These are phyloP conservation scores for Pseudogymnoascus sp. DNA, from an alignment of 2,329 filamentous ascomycete genomes.

Conservation along the genomic window DNA sequence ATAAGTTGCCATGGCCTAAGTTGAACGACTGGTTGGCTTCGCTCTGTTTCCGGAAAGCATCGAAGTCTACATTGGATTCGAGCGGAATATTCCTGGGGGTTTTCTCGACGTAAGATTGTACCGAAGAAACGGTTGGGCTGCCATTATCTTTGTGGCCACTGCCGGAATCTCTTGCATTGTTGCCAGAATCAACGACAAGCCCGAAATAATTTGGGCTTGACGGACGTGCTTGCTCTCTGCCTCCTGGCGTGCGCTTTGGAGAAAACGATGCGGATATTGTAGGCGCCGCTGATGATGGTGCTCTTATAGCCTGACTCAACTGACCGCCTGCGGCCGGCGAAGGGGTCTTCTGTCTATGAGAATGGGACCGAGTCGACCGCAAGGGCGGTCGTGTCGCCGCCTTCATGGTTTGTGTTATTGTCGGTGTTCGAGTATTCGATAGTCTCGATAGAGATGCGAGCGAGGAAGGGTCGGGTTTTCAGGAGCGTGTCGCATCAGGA, in stretches of 20 bases:
- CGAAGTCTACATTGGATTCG: conserved; percentile 73
- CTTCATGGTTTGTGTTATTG: conserved; percentile 21
- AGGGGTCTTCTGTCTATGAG: conserved; percentile 13
- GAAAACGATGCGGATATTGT: conserved; percentile 13
- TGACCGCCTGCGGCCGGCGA: conserved; percentile 20
- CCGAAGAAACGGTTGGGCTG: conserved; percentile 63
- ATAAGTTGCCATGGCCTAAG: conserved; percentile 34
- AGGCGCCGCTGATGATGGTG: conserved; percentile 24
- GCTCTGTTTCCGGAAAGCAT: conserved; percentile 67
- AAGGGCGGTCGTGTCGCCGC: conserved; percentile 23
- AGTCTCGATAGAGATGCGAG: not conserved
- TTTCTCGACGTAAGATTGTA: conserved; percentile 60
- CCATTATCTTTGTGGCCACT: conserved; percentile 62
- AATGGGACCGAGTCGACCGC: conserved; percentile 23
- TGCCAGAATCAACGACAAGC: conserved; percentile 54
- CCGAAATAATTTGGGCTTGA: conserved; percentile 85
- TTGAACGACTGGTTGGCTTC: conserved; percentile 52
- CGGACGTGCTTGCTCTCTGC: conserved; percentile 30
- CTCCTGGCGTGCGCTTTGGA: conserved; percentile 20
- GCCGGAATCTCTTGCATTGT: conserved; percentile 55
- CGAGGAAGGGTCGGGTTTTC: not conserved
- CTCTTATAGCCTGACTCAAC: conserved; percentile 16
- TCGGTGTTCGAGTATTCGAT: not conserved
- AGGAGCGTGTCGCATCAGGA: conserved; percentile 1
- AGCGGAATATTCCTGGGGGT: conserved; percentile 62